Conservation (phyloP, 257 asterid species). For the Catharanthus roseus region DNA sequence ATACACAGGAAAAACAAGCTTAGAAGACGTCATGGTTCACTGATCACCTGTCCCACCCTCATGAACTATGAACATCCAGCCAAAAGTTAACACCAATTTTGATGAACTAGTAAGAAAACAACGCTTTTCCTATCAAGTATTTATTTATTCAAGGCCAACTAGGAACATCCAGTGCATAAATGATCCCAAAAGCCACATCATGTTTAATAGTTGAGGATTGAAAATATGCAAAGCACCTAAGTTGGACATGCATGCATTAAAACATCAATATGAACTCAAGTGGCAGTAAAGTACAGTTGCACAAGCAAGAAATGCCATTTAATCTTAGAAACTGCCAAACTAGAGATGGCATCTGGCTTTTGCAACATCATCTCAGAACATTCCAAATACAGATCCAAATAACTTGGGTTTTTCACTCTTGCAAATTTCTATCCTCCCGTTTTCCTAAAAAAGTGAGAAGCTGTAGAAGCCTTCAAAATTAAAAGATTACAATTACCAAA, state of each 20-base stretch:
- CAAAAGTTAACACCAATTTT: not conserved
- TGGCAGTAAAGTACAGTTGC: not conserved
- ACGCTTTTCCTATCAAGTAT: not conserved
- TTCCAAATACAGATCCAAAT: not conserved
- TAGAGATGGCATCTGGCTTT: not conserved
- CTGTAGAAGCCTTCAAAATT: not conserved
- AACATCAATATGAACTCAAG: not conserved
- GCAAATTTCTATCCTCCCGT: not conserved
- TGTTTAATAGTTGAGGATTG: too few relatives aligned
- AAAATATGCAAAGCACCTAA: not conserved
- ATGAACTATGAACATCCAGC: not conserved
- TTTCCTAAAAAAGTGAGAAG: not conserved
- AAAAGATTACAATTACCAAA: not conserved
- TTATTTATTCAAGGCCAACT: too few relatives aligned
- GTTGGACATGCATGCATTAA: not conserved
- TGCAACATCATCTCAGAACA: not conserved
- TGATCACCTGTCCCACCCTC: not conserved
- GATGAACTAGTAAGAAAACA: not conserved
- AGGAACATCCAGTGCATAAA: too few relatives aligned
- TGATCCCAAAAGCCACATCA: too few relatives aligned
- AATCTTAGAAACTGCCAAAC: not conserved
- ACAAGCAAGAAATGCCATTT: not conserved
- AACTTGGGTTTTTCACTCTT: not conserved
- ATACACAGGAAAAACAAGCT: slow-evolving; percentile 13
- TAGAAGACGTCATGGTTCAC: slow-evolving; percentile 1